A percentile compares a stretch with the other conserved stretches of the same genome.
Conservation (phyloP, 495 filamentous ascomycete genomes). For the Penicillium antarcticum region DNA sequence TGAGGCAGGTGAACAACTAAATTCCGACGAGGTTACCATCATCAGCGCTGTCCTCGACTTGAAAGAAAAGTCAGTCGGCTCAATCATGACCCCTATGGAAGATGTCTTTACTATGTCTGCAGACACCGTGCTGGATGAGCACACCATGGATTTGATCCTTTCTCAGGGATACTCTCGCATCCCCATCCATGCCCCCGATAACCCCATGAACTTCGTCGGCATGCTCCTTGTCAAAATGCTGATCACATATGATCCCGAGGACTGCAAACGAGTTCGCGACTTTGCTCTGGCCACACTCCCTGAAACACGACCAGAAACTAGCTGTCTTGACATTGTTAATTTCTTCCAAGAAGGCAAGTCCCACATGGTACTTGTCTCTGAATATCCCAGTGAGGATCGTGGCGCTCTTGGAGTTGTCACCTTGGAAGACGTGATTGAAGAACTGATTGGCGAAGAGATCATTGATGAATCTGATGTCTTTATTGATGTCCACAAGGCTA, state of each 20-base stretch:
- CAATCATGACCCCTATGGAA: conserved; percentile 97
- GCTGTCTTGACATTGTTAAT: conserved; percentile 96
- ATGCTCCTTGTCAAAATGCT: conserved; percentile 98
- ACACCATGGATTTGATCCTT: conserved; percentile 88
- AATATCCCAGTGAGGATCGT: conserved; percentile 80
- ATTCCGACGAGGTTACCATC: conserved; percentile 97
- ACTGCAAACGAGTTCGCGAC: conserved; percentile 76
- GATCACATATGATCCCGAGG: conserved; percentile 97
- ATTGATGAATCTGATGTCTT: conserved; percentile 93
- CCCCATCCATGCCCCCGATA: conserved; percentile 85
- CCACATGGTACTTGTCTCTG: conserved; percentile 96
- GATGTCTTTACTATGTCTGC: conserved; percentile 95
- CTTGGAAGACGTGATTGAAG: conserved; percentile 96
- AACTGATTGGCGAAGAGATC: conserved; percentile 93
- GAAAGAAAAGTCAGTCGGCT: conserved; percentile 91
- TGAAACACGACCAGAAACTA: conserved; percentile 90
- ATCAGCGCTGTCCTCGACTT: conserved; percentile 95
- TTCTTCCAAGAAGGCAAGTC: conserved; percentile 99
- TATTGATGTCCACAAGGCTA: conserved; percentile 95
- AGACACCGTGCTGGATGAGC: conserved; percentile 85
- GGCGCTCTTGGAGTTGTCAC: conserved; percentile 93
- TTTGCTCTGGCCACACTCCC: conserved; percentile 92
- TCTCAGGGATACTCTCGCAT: conserved; percentile 93
- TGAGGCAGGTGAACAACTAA: conserved; percentile 80
- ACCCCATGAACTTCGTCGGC: conserved; percentile 82